Percentiles rank a stretch among this genome's conserved stretches.
These are phyloP conservation scores for Eucalyptus urophylla DNA, from an alignment of 345 rosid genomes.

Conservation along the genomic window DNA sequence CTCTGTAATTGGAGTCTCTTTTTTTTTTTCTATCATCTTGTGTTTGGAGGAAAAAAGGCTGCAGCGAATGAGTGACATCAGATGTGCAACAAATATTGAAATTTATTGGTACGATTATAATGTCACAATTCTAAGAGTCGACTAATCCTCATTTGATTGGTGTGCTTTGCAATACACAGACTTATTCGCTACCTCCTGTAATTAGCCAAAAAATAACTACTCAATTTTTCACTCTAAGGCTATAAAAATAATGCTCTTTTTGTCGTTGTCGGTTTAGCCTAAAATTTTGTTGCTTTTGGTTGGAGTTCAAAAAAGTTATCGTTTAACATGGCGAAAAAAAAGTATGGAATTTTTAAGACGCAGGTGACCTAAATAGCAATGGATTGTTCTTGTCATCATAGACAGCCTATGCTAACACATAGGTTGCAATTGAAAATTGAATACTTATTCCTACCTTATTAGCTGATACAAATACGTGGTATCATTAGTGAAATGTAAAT, in stretches of 20 bases:
- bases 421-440: not conserved
- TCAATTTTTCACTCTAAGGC: not conserved
- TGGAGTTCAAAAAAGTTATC: not conserved
- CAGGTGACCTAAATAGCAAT: not conserved
- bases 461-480: not conserved
- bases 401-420: not conserved
- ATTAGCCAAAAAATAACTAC: not conserved
- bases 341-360: not conserved
- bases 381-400: not conserved
- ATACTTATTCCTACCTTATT: not conserved
- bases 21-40: not conserved
- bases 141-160: not conserved
- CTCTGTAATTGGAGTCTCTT: not conserved
- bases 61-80: not conserved
- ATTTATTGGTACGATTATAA: not conserved
- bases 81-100: not conserved
- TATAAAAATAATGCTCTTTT: not conserved
- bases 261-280: not conserved
- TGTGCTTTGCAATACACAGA: not conserved
- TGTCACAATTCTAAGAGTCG: not conserved
- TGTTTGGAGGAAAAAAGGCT: not conserved
- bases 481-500: not conserved
- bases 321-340: not conserved
- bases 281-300: not conserved
- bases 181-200: not conserved